phyloP scores from a whole-genome alignment of 768 basidiomycete genomes.

The Leccinum ochraceum region DNA sequence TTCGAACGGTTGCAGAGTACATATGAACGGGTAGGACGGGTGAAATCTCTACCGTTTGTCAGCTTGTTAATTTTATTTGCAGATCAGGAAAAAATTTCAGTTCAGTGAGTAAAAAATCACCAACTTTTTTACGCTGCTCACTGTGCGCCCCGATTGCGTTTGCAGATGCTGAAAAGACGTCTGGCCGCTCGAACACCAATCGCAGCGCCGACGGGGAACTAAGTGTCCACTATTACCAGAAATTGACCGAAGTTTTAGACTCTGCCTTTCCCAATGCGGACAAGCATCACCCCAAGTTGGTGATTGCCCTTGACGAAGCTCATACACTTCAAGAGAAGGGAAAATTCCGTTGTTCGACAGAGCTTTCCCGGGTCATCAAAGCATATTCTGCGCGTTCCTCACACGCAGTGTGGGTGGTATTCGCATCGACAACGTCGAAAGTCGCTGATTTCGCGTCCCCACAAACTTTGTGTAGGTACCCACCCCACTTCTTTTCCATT shows the following conservation, averaged over 20 bases:
- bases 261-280: background rate
- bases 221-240: background rate
- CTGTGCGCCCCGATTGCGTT: background rate
- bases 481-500: background rate
- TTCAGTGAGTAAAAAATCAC: no score
- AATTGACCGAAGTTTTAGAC: background rate
- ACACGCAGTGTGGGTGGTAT: background rate
- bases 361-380: background rate
- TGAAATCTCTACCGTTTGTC: no score
- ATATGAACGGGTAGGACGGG: background rate
- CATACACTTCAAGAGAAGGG: background rate
- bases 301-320: background rate
- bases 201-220: no score
- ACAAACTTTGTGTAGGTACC: background rate
- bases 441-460: background rate
- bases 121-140: no score
- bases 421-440: background rate
- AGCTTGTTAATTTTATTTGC: no score
- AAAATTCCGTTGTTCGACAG: background rate
- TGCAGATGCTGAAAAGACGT: background rate
- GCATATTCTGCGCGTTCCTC: background rate
- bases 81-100: no score
- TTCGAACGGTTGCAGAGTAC: no score
- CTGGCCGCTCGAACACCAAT: no score
- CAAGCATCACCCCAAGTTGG: background rate